Evolutionary conservation across 2,329 filamentous ascomycete genomes (phyloP), one percentile per base, ranked within the genome.

Genomic region (Corinectria fuckeliana): DNA sequence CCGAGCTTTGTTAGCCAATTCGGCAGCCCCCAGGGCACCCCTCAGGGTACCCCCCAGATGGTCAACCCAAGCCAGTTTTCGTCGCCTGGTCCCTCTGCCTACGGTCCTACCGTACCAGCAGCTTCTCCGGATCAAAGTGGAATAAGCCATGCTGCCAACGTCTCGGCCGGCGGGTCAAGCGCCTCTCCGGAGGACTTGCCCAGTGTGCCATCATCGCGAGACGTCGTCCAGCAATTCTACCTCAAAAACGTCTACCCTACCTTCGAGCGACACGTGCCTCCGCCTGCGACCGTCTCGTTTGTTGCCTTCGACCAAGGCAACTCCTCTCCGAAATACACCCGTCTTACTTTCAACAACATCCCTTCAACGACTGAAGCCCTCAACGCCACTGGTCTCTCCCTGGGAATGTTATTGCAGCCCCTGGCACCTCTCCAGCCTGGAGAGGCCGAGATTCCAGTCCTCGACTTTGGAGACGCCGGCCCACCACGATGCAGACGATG

Each of bases 301-400:
- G 90, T 97, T 34, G 91, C 93, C n/a, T 91, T 89, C 70, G 95
- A 99, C 70, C 95, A 99, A 76, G 95, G 95, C 69, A 99, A 97
- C 75, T 90, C 95, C 5, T 97, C 95, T 13, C 95, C 95, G 30
- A 97, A 97, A 76, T 95, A 92, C 74, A 91, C 93, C 48, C 89
- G 95, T 56, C 84, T 99, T 56, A 97, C 93, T 0, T 81, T 98
- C 76, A 99, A 97, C 78, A 96, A 91, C 76, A 96, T 99, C 61
- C 95, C 95, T 2, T 85, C 91, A 11, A 91, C 89, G 13, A 80
- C 88, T 42, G 95, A 99, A 64, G 90, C 91, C 32, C 82, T 98
- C 26, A 81, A 86, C 47, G 88, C 90, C 4, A 97, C 93, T 10
- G 90, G 88, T 2, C 80, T 99, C 16, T 94, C 95, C 5, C 82